These are phyloP conservation scores for Penicillium fimorum DNA, from an alignment of 495 filamentous ascomycete genomes.

Conservation along the genomic window DNA sequence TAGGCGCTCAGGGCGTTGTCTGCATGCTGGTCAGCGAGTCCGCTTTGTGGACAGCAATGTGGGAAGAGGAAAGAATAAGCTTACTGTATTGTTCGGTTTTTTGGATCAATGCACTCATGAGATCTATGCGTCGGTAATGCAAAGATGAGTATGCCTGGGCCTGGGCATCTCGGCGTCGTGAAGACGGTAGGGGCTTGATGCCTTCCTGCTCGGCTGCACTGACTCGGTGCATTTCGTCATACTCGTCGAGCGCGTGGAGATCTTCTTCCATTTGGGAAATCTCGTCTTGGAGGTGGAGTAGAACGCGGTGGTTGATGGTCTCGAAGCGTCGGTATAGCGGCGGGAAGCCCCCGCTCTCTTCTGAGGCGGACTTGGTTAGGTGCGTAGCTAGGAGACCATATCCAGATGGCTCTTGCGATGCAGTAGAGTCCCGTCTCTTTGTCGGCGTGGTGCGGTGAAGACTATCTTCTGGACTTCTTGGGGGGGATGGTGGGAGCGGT, in stretches of 20 bases:
- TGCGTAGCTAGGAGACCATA: constrained; percentile 67
- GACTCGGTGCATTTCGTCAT: constrained; percentile 64
- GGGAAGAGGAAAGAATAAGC: constrained; percentile 23
- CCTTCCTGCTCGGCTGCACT: constrained; percentile 51
- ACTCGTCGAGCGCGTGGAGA: constrained; percentile 66
- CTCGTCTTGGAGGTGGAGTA: constrained; percentile 86
- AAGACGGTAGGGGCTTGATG: constrained; percentile 53
- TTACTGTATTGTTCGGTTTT: constrained; percentile 85
- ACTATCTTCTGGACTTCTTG: constrained; percentile 39
- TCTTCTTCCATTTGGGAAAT: constrained; percentile 76
- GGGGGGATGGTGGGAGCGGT: constrained; percentile 38
- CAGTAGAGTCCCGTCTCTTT: constrained; percentile 27
- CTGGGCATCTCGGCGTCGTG: constrained; percentile 59
- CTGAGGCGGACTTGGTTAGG: constrained; percentile 45
- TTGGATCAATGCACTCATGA: constrained; percentile 66
- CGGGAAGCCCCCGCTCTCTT: constrained; percentile 42
- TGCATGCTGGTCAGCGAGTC: constrained; percentile 28
- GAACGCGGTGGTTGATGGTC: constrained; percentile 76
- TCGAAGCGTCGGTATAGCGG: constrained; percentile 87
- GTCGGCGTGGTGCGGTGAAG: constrained; percentile 27
- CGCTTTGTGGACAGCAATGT: not conserved
- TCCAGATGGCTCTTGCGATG: constrained; percentile 45
- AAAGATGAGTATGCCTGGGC: constrained; percentile 66
- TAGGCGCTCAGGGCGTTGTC: constrained; percentile 71
- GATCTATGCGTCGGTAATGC: constrained; percentile 66